A percentile compares a stretch with the other conserved stretches of the same genome.
These are phyloP conservation scores for Cicer pinnatifidum DNA, from an alignment of 306 rosid species.

Conservation along the genomic window DNA sequence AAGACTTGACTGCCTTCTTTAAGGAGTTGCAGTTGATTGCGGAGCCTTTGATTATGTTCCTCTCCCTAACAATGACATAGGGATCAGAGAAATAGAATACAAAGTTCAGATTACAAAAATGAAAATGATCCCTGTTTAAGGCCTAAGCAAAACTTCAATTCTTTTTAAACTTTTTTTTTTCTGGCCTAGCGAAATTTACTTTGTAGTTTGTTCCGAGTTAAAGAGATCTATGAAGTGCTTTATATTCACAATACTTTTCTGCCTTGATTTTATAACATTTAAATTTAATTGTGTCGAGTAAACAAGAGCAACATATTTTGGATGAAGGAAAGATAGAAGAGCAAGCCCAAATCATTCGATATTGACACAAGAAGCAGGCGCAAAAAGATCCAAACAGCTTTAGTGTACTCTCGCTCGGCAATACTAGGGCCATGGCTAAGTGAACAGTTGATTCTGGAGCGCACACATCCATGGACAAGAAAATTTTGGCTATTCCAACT, in stretches of 20 bases:
- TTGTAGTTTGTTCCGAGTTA: background rate
- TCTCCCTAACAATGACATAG: constrained; percentile 54
- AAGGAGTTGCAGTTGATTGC: constrained; percentile 52
- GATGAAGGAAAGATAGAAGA: background rate
- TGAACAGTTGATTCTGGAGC: background rate
- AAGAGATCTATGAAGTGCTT: background rate
- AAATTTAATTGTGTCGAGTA: too few species aligned
- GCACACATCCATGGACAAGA: constrained; percentile 48
- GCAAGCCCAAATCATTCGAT: background rate
- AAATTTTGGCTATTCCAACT: constrained; percentile 6
- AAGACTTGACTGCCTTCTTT: constrained; percentile 51
- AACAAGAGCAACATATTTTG: too few species aligned
- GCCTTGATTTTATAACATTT: too few species aligned
- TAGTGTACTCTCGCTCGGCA: background rate
- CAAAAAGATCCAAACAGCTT: background rate
- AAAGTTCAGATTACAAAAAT: constrained; percentile 3
- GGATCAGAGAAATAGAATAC: constrained; percentile 11
- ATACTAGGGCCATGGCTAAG: background rate
- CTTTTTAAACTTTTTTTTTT: constrained; percentile 10
- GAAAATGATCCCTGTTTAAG: background rate
- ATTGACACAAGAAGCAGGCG: background rate
- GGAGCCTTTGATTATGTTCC: constrained; percentile 55
- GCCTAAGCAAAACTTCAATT: constrained; percentile 10
- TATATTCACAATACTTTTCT: too few species aligned
- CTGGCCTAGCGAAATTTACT: constrained; percentile 1